Evolutionary conservation across 208 protist genomes (phyloP).

Genomic region (Crithidia thermophila): DNA sequence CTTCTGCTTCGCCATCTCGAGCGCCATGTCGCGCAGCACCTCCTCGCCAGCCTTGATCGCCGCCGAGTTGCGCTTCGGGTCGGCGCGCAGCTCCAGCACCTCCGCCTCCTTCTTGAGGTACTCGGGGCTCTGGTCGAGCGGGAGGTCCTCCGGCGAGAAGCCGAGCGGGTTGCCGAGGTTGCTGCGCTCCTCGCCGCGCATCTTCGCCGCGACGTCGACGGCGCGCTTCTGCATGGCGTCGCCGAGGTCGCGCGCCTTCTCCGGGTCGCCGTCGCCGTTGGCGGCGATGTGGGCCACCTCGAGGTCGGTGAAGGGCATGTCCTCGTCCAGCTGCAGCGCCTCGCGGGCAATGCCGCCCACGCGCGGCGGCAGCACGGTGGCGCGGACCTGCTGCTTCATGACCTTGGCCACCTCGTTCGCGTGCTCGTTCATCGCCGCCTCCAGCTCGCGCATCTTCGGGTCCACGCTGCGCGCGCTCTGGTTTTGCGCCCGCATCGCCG

Average conservation of each 20-base stretch:
- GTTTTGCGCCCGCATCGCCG: conserved; percentile 43
- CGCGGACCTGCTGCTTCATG: conserved; percentile 52
- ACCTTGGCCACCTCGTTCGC: conserved; percentile 52
- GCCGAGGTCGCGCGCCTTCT: conserved; percentile 47
- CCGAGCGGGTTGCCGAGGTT: conserved; percentile 63
- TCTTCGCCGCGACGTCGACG: conserved; percentile 58
- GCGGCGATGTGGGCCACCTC: conserved; percentile 67
- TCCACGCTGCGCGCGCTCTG: conserved; percentile 36
- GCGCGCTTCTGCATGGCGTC: conserved; percentile 75
- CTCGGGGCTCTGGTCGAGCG: conserved; percentile 51
- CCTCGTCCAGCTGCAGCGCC: conserved; percentile 69
- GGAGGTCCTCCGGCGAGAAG: conserved; percentile 64
- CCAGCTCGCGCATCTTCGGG: conserved; percentile 49
- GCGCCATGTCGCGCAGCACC: conserved; percentile 45
- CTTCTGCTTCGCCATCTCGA: conserved; percentile 61
- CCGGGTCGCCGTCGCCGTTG: conserved; percentile 54
- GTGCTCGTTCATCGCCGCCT: conserved; percentile 72
- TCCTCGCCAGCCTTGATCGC: conserved; percentile 43
- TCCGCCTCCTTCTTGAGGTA: conserved; percentile 63
- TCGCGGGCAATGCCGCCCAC: conserved; percentile 54
- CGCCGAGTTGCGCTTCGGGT: conserved; percentile 50
- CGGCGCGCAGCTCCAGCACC: conserved; percentile 41
- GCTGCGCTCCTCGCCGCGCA: conserved; percentile 61
- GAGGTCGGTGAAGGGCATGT: conserved; percentile 71
- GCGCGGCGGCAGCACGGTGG: conserved; percentile 39